Conservation (phyloP, 2,329 filamentous ascomycete genomes). For the Trichoderma simmonsii region DNA sequence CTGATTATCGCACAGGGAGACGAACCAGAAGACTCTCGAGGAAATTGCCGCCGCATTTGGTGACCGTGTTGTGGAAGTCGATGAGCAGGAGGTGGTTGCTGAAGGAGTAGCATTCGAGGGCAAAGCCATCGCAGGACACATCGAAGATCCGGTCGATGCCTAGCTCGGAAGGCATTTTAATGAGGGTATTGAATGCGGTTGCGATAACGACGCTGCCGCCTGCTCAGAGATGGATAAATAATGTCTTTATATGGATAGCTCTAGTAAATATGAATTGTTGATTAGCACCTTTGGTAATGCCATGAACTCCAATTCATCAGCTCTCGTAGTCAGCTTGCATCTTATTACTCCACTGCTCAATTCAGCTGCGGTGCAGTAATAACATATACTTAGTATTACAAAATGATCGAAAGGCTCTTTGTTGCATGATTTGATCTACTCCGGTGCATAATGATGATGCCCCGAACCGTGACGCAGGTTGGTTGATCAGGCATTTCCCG, state of each 20-base stretch:
- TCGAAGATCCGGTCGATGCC: not conserved
- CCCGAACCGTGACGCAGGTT: not conserved
- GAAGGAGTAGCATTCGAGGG: not conserved
- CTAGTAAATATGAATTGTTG: not conserved
- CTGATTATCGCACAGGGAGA: not conserved
- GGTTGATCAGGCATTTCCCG: not conserved
- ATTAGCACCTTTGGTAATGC: not conserved
- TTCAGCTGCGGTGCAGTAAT: not conserved
- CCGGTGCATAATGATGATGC: not conserved
- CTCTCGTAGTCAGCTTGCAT: not conserved
- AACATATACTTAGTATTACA: not conserved
- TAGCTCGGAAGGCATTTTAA: not conserved
- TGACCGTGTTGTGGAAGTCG: not conserved
- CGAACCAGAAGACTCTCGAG: not conserved
- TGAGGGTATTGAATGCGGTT: not conserved
- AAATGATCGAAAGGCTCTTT: not conserved
- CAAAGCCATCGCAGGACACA: not conserved
- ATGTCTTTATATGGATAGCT: not conserved
- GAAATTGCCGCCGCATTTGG: not conserved
- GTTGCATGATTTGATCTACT: fast-evolving
- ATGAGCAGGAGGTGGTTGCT: not conserved
- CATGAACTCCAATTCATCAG: not conserved
- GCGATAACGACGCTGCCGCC: not conserved
- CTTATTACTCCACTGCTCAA: not conserved
- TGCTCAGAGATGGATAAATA: not conserved